Evolutionary conservation across 1,284 basidiomycete species (phyloP).

Genomic region (Malassezia obtusa): DNA sequence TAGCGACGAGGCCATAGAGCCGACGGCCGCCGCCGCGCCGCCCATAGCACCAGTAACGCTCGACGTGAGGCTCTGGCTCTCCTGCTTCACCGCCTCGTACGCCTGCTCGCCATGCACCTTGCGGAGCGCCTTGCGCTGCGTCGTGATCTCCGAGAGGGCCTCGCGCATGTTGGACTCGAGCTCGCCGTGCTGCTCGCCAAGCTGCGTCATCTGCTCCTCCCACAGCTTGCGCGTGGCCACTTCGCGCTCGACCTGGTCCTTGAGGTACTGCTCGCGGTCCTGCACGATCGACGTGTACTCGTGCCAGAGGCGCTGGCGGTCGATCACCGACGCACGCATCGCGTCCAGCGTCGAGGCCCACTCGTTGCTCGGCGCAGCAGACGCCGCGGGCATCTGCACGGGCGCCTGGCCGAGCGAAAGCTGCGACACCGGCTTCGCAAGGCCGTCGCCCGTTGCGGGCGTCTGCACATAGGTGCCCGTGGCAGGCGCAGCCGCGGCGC

Average conservation of each 20-base stretch:
- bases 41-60: not conserved
- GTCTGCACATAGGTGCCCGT: not conserved
- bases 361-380: not conserved
- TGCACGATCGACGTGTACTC: slow-evolving; percentile 66
- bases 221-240: slow-evolving; percentile 62
- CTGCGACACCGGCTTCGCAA: slow-evolving; percentile 4
- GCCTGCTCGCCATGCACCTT: slow-evolving; percentile 14
- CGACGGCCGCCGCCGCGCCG: not conserved
- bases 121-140: slow-evolving; percentile 49
- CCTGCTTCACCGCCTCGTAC: not conserved
- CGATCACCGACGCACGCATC: slow-evolving; percentile 58
- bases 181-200: slow-evolving; percentile 75
- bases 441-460: not conserved
- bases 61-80: not conserved
- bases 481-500: not conserved
- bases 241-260: slow-evolving; percentile 60
- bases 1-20: slow-evolving; percentile 11
- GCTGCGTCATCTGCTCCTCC: slow-evolving; percentile 81
- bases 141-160: slow-evolving; percentile 51
- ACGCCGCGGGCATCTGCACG: slow-evolving; percentile 15
- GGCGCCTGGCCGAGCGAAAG: slow-evolving; percentile 16
- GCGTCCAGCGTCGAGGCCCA: slow-evolving; percentile 45
- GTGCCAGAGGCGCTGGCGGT: slow-evolving; percentile 57
- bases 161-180: slow-evolving; percentile 62
- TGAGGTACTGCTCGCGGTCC: slow-evolving; percentile 68